Percentiles rank a stretch among this genome's conserved stretches.
Conservation (phyloP, 2,329 filamentous ascomycete species). For the Ceratocystis papillata region DNA sequence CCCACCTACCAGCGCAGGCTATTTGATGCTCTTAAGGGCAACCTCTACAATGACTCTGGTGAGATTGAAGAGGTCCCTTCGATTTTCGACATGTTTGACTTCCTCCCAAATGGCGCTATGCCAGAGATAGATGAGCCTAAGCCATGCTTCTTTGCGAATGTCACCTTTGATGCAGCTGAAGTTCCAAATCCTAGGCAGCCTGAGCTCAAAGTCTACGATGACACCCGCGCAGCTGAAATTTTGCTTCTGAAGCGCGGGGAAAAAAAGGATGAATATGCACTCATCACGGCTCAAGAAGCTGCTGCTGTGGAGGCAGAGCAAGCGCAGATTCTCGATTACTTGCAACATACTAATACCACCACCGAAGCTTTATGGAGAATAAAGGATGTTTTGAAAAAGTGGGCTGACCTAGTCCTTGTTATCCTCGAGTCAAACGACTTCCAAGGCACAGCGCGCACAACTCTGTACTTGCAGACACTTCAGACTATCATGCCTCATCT, state of each 20-base stretch:
- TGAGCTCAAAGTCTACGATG: constrained; percentile 53
- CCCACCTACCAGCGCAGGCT: constrained; percentile 60
- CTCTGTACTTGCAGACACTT: constrained; percentile 74
- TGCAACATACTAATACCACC: constrained; percentile 53
- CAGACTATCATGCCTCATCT: constrained; percentile 82
- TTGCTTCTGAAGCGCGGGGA: constrained; percentile 59
- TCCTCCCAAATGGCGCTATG: constrained; percentile 49
- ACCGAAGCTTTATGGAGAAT: constrained; percentile 47
- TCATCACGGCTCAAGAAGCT: constrained; percentile 42
- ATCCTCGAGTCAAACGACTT: constrained; percentile 76
- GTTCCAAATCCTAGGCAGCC: constrained; percentile 38
- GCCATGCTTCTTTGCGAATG: constrained; percentile 45
- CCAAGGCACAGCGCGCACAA: constrained; percentile 57
- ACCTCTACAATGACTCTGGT: constrained; percentile 55
- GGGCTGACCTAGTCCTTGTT: constrained; percentile 74
- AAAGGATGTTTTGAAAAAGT: constrained; percentile 62
- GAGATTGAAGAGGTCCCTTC: constrained; percentile 58
- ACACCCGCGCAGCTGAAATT: constrained; percentile 62
- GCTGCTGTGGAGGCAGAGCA: constrained; percentile 48
- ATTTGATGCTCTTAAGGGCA: constrained; percentile 66
- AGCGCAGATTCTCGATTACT: constrained; percentile 47
- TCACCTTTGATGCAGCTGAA: constrained; percentile 19
- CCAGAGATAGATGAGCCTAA: constrained; percentile 44
- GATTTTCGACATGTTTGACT: constrained; percentile 89
- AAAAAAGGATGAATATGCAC: constrained; percentile 38